These are phyloP conservation scores for Stachybotrys chartarum DNA, from an alignment of 2,329 filamentous ascomycete species.

Conservation along the genomic window DNA sequence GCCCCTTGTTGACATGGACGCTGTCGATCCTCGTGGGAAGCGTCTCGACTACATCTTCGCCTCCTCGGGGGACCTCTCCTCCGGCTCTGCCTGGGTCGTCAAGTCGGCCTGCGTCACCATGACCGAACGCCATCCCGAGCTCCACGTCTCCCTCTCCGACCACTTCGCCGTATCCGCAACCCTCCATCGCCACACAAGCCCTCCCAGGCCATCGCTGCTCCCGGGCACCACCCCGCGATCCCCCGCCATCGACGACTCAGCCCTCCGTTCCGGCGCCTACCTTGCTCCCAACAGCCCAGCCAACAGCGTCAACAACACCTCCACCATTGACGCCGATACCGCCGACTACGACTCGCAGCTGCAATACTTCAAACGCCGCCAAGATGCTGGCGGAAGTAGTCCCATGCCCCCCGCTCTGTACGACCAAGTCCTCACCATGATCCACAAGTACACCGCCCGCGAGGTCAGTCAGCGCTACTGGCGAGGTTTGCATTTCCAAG, in stretches of 20 bases:
- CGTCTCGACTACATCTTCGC: constrained; percentile 93
- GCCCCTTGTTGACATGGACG: constrained; percentile 50
- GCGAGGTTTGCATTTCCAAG: constrained; percentile 67
- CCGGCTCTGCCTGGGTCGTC: constrained; percentile 56
- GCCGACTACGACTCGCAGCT: constrained; percentile 25
- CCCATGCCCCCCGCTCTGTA: constrained; percentile 20
- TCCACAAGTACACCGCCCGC: constrained; percentile 59
- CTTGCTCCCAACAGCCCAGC: constrained; percentile 13
- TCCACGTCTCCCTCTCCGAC: constrained; percentile 84
- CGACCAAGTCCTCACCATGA: constrained; percentile 66
- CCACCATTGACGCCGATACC: constrained; percentile 10
- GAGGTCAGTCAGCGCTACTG: constrained; percentile 66
- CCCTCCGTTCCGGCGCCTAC: constrained; percentile 17
- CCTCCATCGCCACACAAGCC: constrained; percentile 32
- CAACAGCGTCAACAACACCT: constrained; percentile 9
- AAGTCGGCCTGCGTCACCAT: constrained; percentile 68
- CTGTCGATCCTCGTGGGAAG: constrained; percentile 69
- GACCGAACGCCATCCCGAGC: constrained; percentile 69
- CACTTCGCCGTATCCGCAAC: constrained; percentile 89
- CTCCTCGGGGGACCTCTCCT: constrained; percentile 38
- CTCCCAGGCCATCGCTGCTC: constrained; percentile 6
- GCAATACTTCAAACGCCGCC: constrained; percentile 12
- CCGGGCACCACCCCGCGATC: constrained; percentile 6
- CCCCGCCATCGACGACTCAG: constrained; percentile 10
- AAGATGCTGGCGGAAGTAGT: constrained; percentile 4